Conservation (phyloP, 164 flowering plant genomes). For the Tetracentron sinense region DNA sequence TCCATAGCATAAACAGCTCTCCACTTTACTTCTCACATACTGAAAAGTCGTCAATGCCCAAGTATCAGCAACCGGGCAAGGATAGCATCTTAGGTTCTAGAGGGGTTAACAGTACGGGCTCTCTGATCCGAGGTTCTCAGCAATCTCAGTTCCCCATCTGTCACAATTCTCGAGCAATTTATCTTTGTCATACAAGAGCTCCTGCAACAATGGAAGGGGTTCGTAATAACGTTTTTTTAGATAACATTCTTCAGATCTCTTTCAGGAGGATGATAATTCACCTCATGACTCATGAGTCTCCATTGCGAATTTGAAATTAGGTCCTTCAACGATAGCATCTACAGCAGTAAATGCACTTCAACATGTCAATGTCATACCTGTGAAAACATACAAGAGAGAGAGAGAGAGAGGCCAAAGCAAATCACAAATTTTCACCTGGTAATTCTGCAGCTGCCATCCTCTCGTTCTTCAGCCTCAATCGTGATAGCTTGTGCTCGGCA, state of each 20-base stretch:
- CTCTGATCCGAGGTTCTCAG: slow-evolving; percentile 96
- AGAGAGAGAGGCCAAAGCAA: too few species aligned
- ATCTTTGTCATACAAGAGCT: slow-evolving; percentile 93
- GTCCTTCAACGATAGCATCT: slow-evolving; percentile 99
- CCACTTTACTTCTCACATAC: slow-evolving; percentile 1
- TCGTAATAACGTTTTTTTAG: neutral
- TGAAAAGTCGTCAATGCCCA: neutral
- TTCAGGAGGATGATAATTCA: slow-evolving; percentile 17
- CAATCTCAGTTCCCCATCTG: slow-evolving; percentile 98
- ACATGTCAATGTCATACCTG: slow-evolving; percentile 99
- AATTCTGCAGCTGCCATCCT: slow-evolving; percentile 98
- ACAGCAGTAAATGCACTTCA: slow-evolving; percentile 99
- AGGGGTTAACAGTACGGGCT: slow-evolving; percentile 74
- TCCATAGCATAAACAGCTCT: neutral
- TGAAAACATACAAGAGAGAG: slow-evolving; percentile 4
- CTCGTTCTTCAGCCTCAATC: slow-evolving; percentile 97
- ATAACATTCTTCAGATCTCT: neutral
- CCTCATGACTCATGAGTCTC: slow-evolving; percentile 99
- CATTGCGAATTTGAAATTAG: slow-evolving; percentile 96
- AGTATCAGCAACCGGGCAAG: neutral
- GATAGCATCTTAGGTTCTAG: neutral
- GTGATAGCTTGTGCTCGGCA: slow-evolving; percentile 99
- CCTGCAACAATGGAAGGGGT: slow-evolving; percentile 36
- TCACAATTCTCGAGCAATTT: slow-evolving; percentile 98
- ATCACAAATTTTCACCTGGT: slow-evolving; percentile 51